Evolutionary conservation across 768 basidiomycete genomes (phyloP).

Genomic region (Amanita phalloides): DNA sequence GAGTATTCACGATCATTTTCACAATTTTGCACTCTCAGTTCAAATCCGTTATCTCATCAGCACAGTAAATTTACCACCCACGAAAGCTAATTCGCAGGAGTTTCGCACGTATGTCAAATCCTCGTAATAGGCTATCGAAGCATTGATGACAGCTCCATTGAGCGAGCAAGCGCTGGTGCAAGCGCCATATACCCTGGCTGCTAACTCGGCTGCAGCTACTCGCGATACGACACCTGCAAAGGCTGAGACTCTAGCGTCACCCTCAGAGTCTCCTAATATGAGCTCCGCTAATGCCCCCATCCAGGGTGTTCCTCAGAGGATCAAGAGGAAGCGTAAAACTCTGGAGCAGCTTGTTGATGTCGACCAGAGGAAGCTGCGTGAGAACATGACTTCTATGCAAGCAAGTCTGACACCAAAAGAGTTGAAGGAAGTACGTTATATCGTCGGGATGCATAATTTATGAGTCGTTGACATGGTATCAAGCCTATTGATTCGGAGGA

Average conservation of each 20-base stretch:
- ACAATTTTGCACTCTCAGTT: background rate
- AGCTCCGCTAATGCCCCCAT: background rate
- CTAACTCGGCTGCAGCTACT: background rate
- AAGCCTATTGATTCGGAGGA: background rate
- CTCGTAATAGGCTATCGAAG: background rate
- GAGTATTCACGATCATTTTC: background rate
- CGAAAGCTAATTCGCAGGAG: background rate
- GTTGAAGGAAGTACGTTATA: background rate
- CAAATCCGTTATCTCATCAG: background rate
- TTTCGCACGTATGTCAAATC: background rate
- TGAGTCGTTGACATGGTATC: background rate
- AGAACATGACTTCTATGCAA: background rate
- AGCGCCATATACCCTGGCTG: background rate
- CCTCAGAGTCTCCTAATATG: background rate
- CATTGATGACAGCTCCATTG: background rate
- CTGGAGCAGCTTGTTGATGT: background rate
- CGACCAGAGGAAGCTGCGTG: conserved; percentile 3
- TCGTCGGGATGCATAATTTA: background rate
- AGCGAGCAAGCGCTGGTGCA: background rate
- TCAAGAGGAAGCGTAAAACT: conserved; percentile 3
- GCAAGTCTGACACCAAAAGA: background rate
- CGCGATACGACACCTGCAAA: background rate
- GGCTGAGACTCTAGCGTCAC: background rate
- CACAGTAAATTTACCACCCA: background rate
- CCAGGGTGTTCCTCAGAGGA: background rate